Evolutionary conservation across 2,329 filamentous ascomycete species (phyloP), one percentile per base, ranked within the genome.

Genomic region (Fonsecaea pugnacius): DNA sequence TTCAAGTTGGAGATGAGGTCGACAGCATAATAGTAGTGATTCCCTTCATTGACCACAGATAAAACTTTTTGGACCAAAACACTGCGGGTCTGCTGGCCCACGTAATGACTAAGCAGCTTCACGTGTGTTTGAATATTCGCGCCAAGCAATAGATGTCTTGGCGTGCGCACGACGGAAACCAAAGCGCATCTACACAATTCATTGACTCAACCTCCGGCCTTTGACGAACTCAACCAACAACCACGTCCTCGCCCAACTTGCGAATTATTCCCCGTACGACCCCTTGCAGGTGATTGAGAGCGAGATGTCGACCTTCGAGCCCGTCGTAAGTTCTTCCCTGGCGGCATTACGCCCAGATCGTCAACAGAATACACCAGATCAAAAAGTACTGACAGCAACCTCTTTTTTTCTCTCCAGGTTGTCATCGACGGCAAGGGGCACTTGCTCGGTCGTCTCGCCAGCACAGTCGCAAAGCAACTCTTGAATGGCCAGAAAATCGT

Each of bases 351-450:
- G 56, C 51, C 48, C 8, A n/a, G 21, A 33, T 18, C 52, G 32
- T 55, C 30, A n/a, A 60, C 10, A n/a, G 14, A 21, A 36, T 8
- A 16, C 5, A n/a, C 18, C 10, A 12, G 35, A 51, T 36, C 24
- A 59, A 50, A 50, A 50, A 32, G n/a, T 67, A 73, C 80, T 72
- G 79, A 83, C 61, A 78, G 79, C 1, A 58, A 77, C 79, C 52
- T 77, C 69, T 54, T 50, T 46, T 55, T 50, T 36, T 36, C 52
- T 3, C 71, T 73, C 71, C 75, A 96, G 92, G 89, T 97, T 86
- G 91, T 97, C 86, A 96, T 99, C 82, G 95, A 99, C 89, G 95
- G 93, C 91, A 99, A 99, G 90, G 95, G 95, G 85, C 95, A 99
- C 85, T 91, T 99, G 82, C 92, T 99, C 83, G 95, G 95, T 87